phyloP scores from a whole-genome alignment of 495 filamentous ascomycete species.

The Venustampulla echinocandica region DNA sequence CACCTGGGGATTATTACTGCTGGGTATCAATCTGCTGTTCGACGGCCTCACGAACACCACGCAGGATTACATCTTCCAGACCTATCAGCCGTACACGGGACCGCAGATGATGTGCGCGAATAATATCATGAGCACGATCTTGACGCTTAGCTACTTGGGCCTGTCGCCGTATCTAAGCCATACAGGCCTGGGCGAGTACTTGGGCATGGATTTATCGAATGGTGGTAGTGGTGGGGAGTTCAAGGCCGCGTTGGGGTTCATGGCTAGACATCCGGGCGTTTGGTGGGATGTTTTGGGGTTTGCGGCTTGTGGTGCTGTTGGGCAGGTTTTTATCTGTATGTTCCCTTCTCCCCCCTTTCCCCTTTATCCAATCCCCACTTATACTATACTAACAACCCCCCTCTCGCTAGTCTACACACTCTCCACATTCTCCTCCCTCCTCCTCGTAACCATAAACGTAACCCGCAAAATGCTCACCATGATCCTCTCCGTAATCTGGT shows the following conservation, averaged over 20 bases:
- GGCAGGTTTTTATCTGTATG: slow-evolving; percentile 92
- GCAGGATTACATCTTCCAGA: slow-evolving; percentile 86
- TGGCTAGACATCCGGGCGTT: slow-evolving; percentile 66
- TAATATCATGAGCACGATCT: slow-evolving; percentile 68
- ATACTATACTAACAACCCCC: slow-evolving; percentile 12
- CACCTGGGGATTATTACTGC: slow-evolving; percentile 70
- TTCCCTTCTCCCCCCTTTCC: slow-evolving; percentile 10
- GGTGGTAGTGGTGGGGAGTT: slow-evolving; percentile 56
- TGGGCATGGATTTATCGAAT: slow-evolving; percentile 54
- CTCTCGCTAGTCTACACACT: slow-evolving; percentile 68
- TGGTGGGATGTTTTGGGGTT: slow-evolving; percentile 83
- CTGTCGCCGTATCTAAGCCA: slow-evolving; percentile 67
- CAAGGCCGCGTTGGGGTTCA: slow-evolving; percentile 66
- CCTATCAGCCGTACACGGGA: slow-evolving; percentile 69
- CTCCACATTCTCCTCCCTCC: slow-evolving; percentile 77
- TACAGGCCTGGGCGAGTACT: slow-evolving; percentile 53
- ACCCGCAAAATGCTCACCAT: slow-evolving; percentile 99
- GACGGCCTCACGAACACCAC: slow-evolving; percentile 94
- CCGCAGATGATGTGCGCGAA: slow-evolving; percentile 99
- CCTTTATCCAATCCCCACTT: slow-evolving; percentile 1
- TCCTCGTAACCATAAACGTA: slow-evolving; percentile 93
- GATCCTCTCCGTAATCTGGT: slow-evolving; percentile 90
- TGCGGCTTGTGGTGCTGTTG: slow-evolving; percentile 83
- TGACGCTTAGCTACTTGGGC: slow-evolving; percentile 69
- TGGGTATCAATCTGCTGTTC: slow-evolving; percentile 88